Evolutionary conservation across 768 basidiomycete species (phyloP).

Genomic region (Psilocybe subaeruginosa): DNA sequence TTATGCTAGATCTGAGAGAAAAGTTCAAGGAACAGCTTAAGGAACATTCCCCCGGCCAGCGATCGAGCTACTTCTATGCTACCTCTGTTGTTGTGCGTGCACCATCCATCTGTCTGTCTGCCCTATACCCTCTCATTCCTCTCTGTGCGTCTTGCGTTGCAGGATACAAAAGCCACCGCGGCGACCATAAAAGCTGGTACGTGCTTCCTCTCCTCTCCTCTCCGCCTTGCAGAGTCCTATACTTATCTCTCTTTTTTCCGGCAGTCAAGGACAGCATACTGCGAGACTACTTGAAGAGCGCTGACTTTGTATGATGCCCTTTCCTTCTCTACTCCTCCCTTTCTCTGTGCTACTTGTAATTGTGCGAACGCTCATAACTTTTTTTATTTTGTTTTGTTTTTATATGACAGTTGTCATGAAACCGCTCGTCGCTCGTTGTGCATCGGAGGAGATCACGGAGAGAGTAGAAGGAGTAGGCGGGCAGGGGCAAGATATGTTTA

Average conservation of each 20-base stretch:
- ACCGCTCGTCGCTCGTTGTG: too few relatives aligned
- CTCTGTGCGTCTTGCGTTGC: background rate
- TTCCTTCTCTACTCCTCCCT: background rate
- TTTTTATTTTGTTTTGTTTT: too few relatives aligned
- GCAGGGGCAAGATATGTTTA: too few relatives aligned
- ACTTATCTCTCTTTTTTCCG: background rate
- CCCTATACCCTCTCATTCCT: background rate
- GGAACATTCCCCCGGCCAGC: constrained; percentile 48
- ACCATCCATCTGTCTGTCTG: background rate
- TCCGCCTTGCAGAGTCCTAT: background rate
- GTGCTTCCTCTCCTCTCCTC: constrained; percentile 11
- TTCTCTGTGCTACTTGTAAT: too few relatives aligned
- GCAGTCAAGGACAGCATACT: constrained; percentile 59
- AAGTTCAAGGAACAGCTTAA: constrained; percentile 53
- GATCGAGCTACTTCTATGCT: constrained; percentile 59
- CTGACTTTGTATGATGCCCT: constrained; percentile 40
- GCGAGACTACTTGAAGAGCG: constrained; percentile 50
- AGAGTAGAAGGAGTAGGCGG: too few relatives aligned
- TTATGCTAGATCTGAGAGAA: constrained; percentile 39
- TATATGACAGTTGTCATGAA: too few relatives aligned
- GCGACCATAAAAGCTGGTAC: constrained; percentile 53
- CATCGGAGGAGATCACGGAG: too few relatives aligned
- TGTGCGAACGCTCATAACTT: too few relatives aligned
- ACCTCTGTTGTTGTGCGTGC: constrained; percentile 61
- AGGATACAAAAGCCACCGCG: constrained; percentile 62